Base-by-base conservation (phyloP, 352 stramenopile genomes). In the Phytophthora uliginosa region DNA sequence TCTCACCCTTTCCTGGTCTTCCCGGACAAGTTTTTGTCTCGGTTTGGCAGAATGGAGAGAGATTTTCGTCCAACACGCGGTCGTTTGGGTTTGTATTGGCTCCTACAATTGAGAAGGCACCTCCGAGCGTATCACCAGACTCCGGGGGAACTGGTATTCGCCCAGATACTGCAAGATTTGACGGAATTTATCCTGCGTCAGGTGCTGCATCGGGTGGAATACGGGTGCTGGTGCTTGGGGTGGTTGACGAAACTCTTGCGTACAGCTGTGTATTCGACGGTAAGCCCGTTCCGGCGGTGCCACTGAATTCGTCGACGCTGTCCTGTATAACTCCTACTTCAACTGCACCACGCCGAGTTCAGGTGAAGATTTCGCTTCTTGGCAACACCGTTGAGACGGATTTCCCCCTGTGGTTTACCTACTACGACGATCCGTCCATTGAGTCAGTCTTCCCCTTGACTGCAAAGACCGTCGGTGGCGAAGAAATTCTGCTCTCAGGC, bases 31-130 rank as follows among this genome's bases (percentile, higher is more conserved):
- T 79, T 7, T 17, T 63, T 8, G 50, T 88, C 10, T 79, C 75
- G 2, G 51, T 85, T 17, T 88, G 70, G 72, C 56, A 76, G 34
- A 79, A 82, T 24, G 73, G 76, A 9, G 73, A 82, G 48, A 61
- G 61, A 2, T 74, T 71, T 20, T 81, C 80, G 7, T 48, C 54
- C 12, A 85, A 88, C 36, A 64, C 59, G 0, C 33, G 76, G n/a
- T 53, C 56, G 0, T 83, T 76, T 51, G 63, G 72, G 24, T 47
- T 78, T 28, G 72, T 84, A 36, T 17, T 33, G 0, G 10, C 47
- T 10, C 67, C 76, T 5, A 40, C 13, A 1, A 68, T 86, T 47
- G 38, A 62, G 6, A 58, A 20, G 42, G 38, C 81, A 17, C 62
- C 61, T 12, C 78, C 79, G 17, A 51, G 8, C 9, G n/a, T 63